Conservation (phyloP, 1,139 yeast genomes). For the Hyphopichia wangnamkhiaoensis region DNA sequence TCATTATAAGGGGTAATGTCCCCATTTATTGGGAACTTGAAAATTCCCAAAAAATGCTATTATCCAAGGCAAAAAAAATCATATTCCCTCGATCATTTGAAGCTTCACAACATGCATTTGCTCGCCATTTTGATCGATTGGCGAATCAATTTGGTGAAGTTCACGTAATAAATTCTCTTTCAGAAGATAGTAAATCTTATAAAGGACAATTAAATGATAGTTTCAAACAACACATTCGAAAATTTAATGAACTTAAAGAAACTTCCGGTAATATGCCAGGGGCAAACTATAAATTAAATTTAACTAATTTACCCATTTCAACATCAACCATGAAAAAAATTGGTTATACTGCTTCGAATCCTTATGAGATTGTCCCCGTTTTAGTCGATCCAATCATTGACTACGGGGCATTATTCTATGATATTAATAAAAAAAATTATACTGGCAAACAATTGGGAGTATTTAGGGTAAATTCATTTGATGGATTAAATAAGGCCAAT, state of each 20-base stretch:
- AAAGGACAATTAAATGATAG: conserved; percentile 35
- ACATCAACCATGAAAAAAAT: conserved; percentile 34
- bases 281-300: conserved; percentile 20
- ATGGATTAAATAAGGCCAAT: conserved; percentile 65
- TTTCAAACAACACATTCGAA: conserved; percentile 32
- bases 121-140: conserved; percentile 60
- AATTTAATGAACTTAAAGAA: conserved; percentile 20
- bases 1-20: conserved; percentile 65
- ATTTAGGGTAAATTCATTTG: conserved; percentile 64
- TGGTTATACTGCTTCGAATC: conserved; percentile 41
- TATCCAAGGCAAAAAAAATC: conserved; percentile 48
- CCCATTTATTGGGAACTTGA: conserved; percentile 67
- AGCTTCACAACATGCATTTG: conserved; percentile 65
- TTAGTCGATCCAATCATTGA: conserved; percentile 53
- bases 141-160: conserved; percentile 64
- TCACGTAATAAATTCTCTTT: conserved; percentile 56
- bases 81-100: conserved; percentile 60
- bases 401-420: conserved; percentile 68
- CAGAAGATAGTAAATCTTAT: conserved; percentile 38
- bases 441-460: conserved; percentile 72
- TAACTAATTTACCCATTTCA: conserved; percentile 36
- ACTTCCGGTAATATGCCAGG: conserved; percentile 6
- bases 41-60: conserved; percentile 39
- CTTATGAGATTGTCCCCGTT: conserved; percentile 36
- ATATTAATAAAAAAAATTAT: conserved; percentile 44